Evolutionary conservation across 108 stramenopile genomes (phyloP), one percentile per base, ranked within the genome.

Genomic region (Schizochytrium sp.): DNA sequence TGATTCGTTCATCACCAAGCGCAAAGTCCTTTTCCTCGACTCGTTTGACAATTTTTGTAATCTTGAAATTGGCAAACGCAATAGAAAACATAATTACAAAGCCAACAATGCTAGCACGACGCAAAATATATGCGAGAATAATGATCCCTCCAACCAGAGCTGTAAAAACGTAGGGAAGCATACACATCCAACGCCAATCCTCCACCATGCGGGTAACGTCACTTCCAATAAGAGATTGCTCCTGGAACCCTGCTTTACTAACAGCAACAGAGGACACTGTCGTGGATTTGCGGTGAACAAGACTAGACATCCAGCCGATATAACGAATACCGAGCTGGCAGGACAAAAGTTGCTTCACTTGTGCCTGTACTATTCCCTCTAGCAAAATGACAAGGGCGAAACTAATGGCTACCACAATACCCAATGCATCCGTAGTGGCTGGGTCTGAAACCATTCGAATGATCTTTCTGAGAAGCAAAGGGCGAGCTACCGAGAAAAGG

Each of bases 21-120:
- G 76, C 76, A 83, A 83, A 83, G 76, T 83, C 76, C 76, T 83
- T 83, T 55, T 83, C 76, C 76, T 83, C 76, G 47, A 83, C 76
- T n/a, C 53, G 47, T 28, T 83, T 49, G 50, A 83, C 76, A 12
- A 83, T 46, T 2, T 83, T 83, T 17, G 76, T 83, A 40, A 83
- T 83, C n/a, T 40, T 17, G 47, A 83, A 49, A 53, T 83, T 83
- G 2, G 76, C 76, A 83, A 83, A 55, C n/a, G 76, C 76, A 10
- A 83, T 83, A 2, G 76, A 83, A 28, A 83, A 83, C 76, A 83
- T 83, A 42, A 83, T 83, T 5, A 55, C 76, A 55, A 83, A 83
- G 3, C 50, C 76, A 1, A 83, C 53, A 28, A 83, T 49, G 47
- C 50, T 55, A 10, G 76, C 76, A 3, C 47, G 47, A 10, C 53